These are phyloP conservation scores for Zopfochytrium polystomum DNA, from an alignment of 371 early-diverging fungal genomes.

Conservation along the genomic window DNA sequence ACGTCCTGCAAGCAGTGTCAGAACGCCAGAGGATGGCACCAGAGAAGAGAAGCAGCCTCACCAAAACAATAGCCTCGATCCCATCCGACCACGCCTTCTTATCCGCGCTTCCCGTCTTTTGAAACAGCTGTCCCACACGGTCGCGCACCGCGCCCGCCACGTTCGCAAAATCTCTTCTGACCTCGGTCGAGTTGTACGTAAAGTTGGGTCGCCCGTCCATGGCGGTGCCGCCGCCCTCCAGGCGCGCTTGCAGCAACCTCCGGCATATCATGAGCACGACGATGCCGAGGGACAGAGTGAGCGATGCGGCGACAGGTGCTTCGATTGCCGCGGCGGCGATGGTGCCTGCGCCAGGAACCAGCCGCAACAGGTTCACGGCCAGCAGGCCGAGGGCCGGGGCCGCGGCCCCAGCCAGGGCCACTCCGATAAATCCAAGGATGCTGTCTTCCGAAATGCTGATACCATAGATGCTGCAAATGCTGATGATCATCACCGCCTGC, in stretches of 20 bases:
- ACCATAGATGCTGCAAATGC: constrained; percentile 17
- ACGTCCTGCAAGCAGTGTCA: no score
- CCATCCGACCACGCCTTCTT: neutral
- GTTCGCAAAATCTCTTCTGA: neutral
- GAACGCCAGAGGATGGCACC: no score
- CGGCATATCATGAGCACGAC: constrained; percentile 14
- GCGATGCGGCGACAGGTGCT: constrained; percentile 18
- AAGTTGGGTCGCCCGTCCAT: neutral
- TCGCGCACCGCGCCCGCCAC: neutral
- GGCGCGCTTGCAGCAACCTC: neutral
- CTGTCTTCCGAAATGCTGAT: constrained; percentile 1
- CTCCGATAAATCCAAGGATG: neutral
- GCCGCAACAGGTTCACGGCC: constrained; percentile 5
- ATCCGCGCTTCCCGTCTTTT: neutral
- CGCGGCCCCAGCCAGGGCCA: constrained; percentile 4
- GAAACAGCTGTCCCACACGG: neutral
- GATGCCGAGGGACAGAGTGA: constrained; percentile 19
- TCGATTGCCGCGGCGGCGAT: constrained; percentile 18
- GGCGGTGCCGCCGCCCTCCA: constrained; percentile 4
- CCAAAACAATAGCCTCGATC: neutral
- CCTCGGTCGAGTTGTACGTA: neutral
- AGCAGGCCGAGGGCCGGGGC: constrained; percentile 16
- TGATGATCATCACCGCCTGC: constrained; percentile 17
- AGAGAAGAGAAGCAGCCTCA: neutral
- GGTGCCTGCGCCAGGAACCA: constrained; percentile 20